Base-by-base conservation (phyloP, 768 basidiomycete genomes). In the Trametes punicea region DNA sequence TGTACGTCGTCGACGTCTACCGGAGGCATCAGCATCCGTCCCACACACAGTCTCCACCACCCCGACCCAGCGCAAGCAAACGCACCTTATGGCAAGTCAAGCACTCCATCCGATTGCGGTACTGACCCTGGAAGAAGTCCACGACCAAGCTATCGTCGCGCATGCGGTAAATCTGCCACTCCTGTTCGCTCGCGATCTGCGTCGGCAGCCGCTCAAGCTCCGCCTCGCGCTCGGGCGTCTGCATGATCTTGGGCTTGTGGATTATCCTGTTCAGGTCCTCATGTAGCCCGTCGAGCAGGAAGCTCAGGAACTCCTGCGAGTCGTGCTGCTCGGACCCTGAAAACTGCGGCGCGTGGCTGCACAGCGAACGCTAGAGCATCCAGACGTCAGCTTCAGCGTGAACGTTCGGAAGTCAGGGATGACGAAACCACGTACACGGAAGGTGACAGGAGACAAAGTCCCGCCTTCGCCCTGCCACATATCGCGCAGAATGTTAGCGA, bases 51-150 rank as follows among this genome's bases (percentile, higher is more conserved):
- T 31, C 31, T 31, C 31, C 31, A 6, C 36, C 6, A 26, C 42
- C 34, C 51, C 34, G 47, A 46, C 38, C 9, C 6, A 42, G 18
- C 53, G 40, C 18, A 33, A 71, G 74, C 57, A 13, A 16, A 67
- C 79, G 38, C 59, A 94, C 95, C 71, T 91, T 90, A 59, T 84
- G 78, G 68, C 96, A 99, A 4, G 89, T 96, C 67, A 93, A 67
- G 70, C 96, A 99, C 64, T 90, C 82, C 72, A 99, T 71, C 51
- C 85, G 79, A 73, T 88, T 98, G 60, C 92, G 78, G 70, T 97
- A 98, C 70, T 98, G 97, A 10, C 96, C 96, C 73, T 98, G 96
- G 77, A 99, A 98, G 67, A 88, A 90, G 71, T 98, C 95, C 26
- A 98, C 97, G 50, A 99, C 87, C 51, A 98, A 73, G 64, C 90